Evolutionary conservation across 2,329 filamentous ascomycete species (phyloP).

Genomic region (Ascochyta viciae-villosae): DNA sequence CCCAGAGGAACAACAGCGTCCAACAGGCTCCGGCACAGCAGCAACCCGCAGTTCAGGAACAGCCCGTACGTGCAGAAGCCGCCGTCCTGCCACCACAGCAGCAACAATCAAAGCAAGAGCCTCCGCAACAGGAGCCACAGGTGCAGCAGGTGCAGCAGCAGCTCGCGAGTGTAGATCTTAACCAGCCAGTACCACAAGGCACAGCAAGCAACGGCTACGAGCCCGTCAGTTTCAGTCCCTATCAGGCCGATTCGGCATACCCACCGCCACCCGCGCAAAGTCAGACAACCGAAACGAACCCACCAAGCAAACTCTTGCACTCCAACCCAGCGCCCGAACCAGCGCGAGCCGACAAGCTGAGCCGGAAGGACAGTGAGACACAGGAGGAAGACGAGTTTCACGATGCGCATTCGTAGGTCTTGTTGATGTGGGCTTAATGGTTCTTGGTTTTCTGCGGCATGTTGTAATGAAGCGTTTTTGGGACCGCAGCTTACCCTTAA

Average conservation of each 20-base stretch:
- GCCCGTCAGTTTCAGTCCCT: slow-evolving; percentile 11
- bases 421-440: slow-evolving; percentile 2
- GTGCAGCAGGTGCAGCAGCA: slow-evolving; percentile 18
- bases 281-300: slow-evolving; percentile 26
- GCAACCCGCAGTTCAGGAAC: slow-evolving; percentile 1
- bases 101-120: slow-evolving; percentile 6
- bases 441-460: slow-evolving; percentile 5
- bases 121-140: slow-evolving; percentile 10
- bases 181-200: slow-evolving; percentile 20
- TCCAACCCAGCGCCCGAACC: slow-evolving; percentile 32
- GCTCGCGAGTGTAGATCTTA: slow-evolving; percentile 14
- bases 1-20: slow-evolving; percentile 54
- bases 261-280: slow-evolving; percentile 9
- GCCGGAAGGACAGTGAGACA: slow-evolving; percentile 52
- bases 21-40: slow-evolving; percentile 18
- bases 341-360: slow-evolving; percentile 26
- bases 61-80: background rate
- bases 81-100: slow-evolving; percentile 8
- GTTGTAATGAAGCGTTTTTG: slow-evolving; percentile 11
- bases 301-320: slow-evolving; percentile 38
- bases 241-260: slow-evolving; percentile 4
- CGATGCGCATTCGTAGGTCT: slow-evolving; percentile 52
- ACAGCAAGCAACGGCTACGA: background rate
- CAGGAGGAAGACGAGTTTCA: slow-evolving; percentile 56
- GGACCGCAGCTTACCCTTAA: slow-evolving; percentile 16